Evolutionary conservation across 345 rosid species (phyloP).

Genomic region (Syzygium oleosum): DNA sequence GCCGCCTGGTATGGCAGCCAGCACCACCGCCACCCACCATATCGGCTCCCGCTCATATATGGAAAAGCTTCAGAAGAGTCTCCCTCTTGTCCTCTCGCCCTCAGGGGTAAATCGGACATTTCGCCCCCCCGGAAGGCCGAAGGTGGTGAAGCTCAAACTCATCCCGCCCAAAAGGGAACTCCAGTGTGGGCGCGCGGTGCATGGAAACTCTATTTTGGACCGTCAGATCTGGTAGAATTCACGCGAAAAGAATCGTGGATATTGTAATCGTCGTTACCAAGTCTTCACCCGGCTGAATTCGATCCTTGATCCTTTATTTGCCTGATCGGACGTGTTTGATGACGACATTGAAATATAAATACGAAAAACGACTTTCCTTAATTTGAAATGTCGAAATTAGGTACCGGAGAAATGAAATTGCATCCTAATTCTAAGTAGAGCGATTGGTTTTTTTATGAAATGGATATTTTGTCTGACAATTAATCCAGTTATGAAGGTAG

Average conservation of each 20-base stretch:
- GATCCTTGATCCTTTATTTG: not conserved
- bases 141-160: not conserved
- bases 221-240: not conserved
- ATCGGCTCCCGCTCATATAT: not conserved
- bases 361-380: not conserved
- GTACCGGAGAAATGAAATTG: not conserved
- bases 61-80: not conserved
- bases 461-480: not conserved
- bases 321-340: not conserved
- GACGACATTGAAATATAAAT: not conserved
- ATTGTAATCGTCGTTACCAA: fast-evolving
- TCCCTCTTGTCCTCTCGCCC: not conserved
- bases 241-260: not conserved
- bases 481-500: not conserved
- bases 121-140: not conserved
- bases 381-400: not conserved
- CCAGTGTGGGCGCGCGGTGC: not conserved
- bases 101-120: not conserved
- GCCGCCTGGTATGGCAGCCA: not conserved
- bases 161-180: not conserved
- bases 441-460: not conserved
- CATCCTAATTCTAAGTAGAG: not conserved
- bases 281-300: not conserved
- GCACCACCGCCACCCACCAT: not conserved
- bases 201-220: not conserved